Evolutionary conservation across 768 basidiomycete species (phyloP), one percentile per base, ranked within the genome.

Genomic region (Xerocomellus dryophilus): DNA sequence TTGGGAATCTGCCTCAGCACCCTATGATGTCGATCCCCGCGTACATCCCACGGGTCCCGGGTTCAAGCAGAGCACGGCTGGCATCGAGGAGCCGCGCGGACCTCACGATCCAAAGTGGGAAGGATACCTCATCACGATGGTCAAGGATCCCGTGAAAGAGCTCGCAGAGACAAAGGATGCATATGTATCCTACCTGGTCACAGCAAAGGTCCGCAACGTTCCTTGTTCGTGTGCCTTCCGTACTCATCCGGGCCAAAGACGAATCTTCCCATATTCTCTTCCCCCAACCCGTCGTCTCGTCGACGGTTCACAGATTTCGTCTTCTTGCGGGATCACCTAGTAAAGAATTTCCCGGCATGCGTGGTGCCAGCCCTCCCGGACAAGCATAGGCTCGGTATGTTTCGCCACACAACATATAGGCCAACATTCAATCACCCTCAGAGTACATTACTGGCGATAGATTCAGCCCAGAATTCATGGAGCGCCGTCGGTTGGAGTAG

Each of bases 381-480:
- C 71, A 99, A 98, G 71, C 97, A 98, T 66, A 81, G 97, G 49
- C 74, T 98, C 66, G 96, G 96, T 97, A 58, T 42, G 88, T 76
- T 45, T 44, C 15, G 7, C 23, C 29, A 51, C 18, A 21, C 14
- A 29, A 36, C 45, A n/a, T 3, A 45, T 17, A 29, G 23, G 23
- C 27, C 4, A 35, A 8, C 35, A 40, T 47, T 60, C 41, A 64
- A 39, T 56, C 44, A 38, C 21, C 23, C 32, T 34, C 60, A 97
- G 97, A 98, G 72, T 99, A 99, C 68, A 82, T 99, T 51, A 98
- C 96, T 25, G 97, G 97, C 12, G 97, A 98, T 72, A 80, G 97
- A 57, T 99, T 99, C 73, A 93, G 93, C 60, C 86, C 89, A 9
- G 97, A 98, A 65, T 99, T 99, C 63, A 90, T 98, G 81, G 96